phyloP scores from a whole-genome alignment of 2,329 filamentous ascomycete species.

The Diplocarpon rosae region DNA sequence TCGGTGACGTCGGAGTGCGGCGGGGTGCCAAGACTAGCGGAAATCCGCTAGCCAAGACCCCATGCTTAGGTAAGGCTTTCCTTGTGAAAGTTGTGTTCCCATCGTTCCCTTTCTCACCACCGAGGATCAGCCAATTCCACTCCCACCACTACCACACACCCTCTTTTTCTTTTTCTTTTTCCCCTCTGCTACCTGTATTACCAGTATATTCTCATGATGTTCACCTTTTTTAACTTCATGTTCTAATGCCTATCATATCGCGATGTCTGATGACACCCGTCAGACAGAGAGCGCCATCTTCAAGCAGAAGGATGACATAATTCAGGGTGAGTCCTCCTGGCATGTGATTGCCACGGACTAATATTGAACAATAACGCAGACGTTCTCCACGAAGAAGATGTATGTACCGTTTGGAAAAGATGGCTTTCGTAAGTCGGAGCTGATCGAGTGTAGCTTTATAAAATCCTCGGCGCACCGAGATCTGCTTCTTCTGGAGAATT shows the following conservation, averaged over 20 bases:
- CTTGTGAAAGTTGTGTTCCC: neutral
- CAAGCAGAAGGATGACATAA: slow-evolving; percentile 21
- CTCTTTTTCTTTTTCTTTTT: slow-evolving; percentile 4
- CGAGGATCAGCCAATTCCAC: slow-evolving; percentile 1
- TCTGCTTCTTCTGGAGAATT: slow-evolving; percentile 28
- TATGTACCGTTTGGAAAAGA: slow-evolving; percentile 9
- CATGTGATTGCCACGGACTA: slow-evolving; percentile 23
- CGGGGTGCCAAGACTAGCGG: no score
- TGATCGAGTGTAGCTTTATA: slow-evolving; percentile 26
- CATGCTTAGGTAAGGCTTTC: no score
- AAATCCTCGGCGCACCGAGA: slow-evolving; percentile 28
- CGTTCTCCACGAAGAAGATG: slow-evolving; percentile 28
- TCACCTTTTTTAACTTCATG: slow-evolving; percentile 1
- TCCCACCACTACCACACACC: neutral
- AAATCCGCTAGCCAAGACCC: no score
- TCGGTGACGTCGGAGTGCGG: no score
- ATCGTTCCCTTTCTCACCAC: neutral
- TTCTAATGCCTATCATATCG: slow-evolving; percentile 20
- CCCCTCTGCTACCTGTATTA: slow-evolving; percentile 4
- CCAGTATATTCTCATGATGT: slow-evolving; percentile 12
- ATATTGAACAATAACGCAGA: slow-evolving; percentile 17
- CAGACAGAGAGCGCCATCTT: slow-evolving; percentile 17
- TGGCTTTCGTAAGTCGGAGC: neutral
- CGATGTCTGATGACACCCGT: slow-evolving; percentile 25
- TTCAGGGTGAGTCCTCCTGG: slow-evolving; percentile 20